Evolutionary conservation across 1,284 basidiomycete species (phyloP).

Genomic region (Limonomyces culmigenus): DNA sequence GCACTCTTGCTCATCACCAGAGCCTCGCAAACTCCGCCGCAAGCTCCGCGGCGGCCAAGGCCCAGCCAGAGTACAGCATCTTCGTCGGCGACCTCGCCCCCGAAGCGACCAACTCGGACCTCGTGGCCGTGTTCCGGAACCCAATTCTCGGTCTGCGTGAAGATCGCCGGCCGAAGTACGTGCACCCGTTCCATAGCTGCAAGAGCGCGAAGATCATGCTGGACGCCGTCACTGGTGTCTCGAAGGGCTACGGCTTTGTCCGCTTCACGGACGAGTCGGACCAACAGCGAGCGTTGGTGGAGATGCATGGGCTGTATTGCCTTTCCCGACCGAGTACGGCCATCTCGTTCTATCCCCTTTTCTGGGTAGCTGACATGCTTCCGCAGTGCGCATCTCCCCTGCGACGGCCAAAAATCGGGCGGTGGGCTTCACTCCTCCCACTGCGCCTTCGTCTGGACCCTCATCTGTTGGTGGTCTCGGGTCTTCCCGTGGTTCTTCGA

Average conservation of each 20-base stretch:
- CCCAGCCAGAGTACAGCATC: slow-evolving; percentile 74
- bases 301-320: slow-evolving; percentile 82
- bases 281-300: slow-evolving; percentile 74
- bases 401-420: slow-evolving; percentile 61
- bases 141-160: slow-evolving; percentile 67
- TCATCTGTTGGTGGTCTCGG: slow-evolving; percentile 11
- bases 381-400: slow-evolving; percentile 70
- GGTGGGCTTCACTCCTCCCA: slow-evolving; percentile 55
- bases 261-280: slow-evolving; percentile 76
- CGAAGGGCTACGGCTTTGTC: slow-evolving; percentile 80
- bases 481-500: slow-evolving; percentile 11
- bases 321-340: slow-evolving; percentile 71
- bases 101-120: slow-evolving; percentile 78
- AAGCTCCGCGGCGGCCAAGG: slow-evolving; percentile 28
- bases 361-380: slow-evolving; percentile 6
- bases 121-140: slow-evolving; percentile 77
- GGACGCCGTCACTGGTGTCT: slow-evolving; percentile 78
- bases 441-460: too few species aligned
- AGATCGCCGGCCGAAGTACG: slow-evolving; percentile 69
- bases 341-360: slow-evolving; percentile 8
- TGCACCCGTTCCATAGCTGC: slow-evolving; percentile 72
- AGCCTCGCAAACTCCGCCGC: slow-evolving; percentile 10
- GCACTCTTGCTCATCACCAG: slow-evolving; percentile 17
- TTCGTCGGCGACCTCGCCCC: slow-evolving; percentile 84
- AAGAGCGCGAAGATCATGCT: slow-evolving; percentile 91